phyloP scores from a whole-genome alignment of 2,329 filamentous ascomycete species.

The Nigrospora sphaerica region DNA sequence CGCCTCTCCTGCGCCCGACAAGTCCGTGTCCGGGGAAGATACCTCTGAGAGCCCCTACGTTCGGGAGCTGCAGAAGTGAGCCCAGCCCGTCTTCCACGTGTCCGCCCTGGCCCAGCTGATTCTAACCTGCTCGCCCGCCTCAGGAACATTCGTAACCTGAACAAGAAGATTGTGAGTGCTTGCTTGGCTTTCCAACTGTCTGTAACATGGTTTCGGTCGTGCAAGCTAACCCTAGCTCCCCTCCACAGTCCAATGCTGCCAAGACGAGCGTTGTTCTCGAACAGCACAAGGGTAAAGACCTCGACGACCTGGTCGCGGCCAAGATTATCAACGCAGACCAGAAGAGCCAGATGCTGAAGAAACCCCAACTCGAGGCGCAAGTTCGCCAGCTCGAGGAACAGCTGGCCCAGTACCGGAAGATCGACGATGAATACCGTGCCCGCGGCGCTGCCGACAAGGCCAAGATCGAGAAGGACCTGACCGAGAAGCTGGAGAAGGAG shows the following conservation, averaged over 20 bases:
- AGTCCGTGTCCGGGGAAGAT: conserved; percentile 43
- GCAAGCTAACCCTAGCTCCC: neutral
- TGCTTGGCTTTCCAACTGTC: conserved; percentile 3
- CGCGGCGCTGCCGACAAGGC: conserved; percentile 51
- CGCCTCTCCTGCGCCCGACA: conserved; percentile 39
- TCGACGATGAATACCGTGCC: conserved; percentile 64
- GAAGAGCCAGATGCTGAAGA: conserved; percentile 70
- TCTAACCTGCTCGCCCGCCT: conserved; percentile 7
- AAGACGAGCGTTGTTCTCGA: conserved; percentile 65
- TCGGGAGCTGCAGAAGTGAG: conserved; percentile 85
- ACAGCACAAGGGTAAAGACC: conserved; percentile 61
- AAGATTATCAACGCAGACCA: conserved; percentile 78
- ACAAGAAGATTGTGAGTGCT: conserved; percentile 82
- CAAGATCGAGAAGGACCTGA: conserved; percentile 50
- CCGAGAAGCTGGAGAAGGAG: conserved; percentile 43
- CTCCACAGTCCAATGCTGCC: conserved; percentile 54
- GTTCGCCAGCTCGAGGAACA: conserved; percentile 67
- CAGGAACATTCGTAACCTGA: conserved; percentile 84
- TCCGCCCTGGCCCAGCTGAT: conserved; percentile 1
- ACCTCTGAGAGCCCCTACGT: conserved; percentile 70
- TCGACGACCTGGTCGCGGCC: conserved; percentile 64
- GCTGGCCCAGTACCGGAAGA: conserved; percentile 65
- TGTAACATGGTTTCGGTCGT: too few species aligned
- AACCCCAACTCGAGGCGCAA: conserved; percentile 63
- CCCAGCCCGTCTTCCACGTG: conserved; percentile 22